phyloP scores from a whole-genome alignment of 2,329 filamentous ascomycete genomes.

The Arthrobotrys conoides region DNA sequence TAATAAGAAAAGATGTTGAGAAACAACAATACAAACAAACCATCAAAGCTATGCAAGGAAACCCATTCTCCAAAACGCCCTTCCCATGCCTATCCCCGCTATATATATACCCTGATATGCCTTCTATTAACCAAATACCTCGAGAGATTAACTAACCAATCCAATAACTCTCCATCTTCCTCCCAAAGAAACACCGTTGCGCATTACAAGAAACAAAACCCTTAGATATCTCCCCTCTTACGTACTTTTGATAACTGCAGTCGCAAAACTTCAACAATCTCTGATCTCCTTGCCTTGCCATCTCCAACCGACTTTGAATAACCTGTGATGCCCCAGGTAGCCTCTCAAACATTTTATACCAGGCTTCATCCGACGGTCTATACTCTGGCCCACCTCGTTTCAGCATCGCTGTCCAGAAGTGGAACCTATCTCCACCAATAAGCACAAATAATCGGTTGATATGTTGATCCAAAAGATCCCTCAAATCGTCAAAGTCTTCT shows the following conservation, averaged over 20 bases:
- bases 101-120: not conserved
- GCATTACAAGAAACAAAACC: slow-evolving; percentile 40
- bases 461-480: slow-evolving; percentile 30
- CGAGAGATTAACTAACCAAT: slow-evolving; percentile 11
- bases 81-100: not conserved
- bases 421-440: slow-evolving; percentile 42
- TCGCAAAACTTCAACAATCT: slow-evolving; percentile 30
- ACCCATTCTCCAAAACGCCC: slow-evolving; percentile 15
- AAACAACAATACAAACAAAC: slow-evolving; percentile 3
- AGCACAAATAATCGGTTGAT: slow-evolving; percentile 38
- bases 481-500: slow-evolving; percentile 41
- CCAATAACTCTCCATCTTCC: slow-evolving; percentile 38
- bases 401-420: slow-evolving; percentile 46
- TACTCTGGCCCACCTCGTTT: slow-evolving; percentile 32
- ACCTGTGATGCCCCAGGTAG: slow-evolving; percentile 31
- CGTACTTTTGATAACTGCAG: slow-evolving; percentile 35
- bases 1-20: not conserved
- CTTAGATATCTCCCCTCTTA: slow-evolving; percentile 26
- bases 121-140: not conserved
- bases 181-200: slow-evolving; percentile 36
- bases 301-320: slow-evolving; percentile 30
- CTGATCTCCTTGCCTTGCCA: slow-evolving; percentile 40
- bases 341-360: slow-evolving; percentile 42
- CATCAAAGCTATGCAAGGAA: not conserved
- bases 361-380: slow-evolving; percentile 31